A percentile compares a stretch with the other conserved stretches of the same genome.
These are phyloP conservation scores for Elsinoe necatrix DNA, from an alignment of 2,329 filamentous ascomycete genomes.

Conservation along the genomic window DNA sequence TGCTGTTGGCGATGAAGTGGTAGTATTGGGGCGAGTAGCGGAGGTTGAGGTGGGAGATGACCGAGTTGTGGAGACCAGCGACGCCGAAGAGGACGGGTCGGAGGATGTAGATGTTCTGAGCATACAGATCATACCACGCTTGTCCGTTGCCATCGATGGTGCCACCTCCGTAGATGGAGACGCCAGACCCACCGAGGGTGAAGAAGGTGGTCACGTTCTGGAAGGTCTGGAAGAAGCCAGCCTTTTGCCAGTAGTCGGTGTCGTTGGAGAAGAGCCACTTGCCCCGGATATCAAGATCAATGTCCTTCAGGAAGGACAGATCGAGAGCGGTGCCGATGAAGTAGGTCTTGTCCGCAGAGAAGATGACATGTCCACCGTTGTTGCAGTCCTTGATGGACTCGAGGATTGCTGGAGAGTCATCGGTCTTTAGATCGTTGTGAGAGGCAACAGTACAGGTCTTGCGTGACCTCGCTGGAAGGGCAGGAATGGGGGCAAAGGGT, in stretches of 20 bases:
- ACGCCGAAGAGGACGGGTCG: conserved; percentile 52
- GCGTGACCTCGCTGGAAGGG: conserved; percentile 30
- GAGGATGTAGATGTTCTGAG: conserved; percentile 44
- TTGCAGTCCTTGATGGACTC: conserved; percentile 52
- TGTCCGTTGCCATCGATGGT: conserved; percentile 57
- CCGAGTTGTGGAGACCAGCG: conserved; percentile 40
- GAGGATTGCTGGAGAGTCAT: conserved; percentile 47
- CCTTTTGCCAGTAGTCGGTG: conserved; percentile 59
- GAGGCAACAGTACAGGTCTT: conserved; percentile 32
- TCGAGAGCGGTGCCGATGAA: conserved; percentile 57
- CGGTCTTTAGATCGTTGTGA: conserved; percentile 33
- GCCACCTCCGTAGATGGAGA: conserved; percentile 60
- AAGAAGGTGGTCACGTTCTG: conserved; percentile 62
- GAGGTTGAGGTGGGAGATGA: conserved; percentile 52
- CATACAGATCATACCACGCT: conserved; percentile 56
- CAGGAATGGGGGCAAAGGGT: conserved; percentile 29
- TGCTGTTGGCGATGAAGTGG: conserved; percentile 58
- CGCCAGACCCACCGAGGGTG: conserved; percentile 55
- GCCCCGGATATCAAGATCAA: conserved; percentile 56
- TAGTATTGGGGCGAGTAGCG: conserved; percentile 55
- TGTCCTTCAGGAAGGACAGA: conserved; percentile 53
- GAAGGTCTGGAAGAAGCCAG: conserved; percentile 56
- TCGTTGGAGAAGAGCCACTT: conserved; percentile 57
- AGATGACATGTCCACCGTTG: conserved; percentile 53
- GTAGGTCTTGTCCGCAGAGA: conserved; percentile 49